Evolutionary conservation across 164 flowering plant species (phyloP), one percentile per base, ranked within the genome.

Genomic region (Tetrastigma voinierianum): DNA sequence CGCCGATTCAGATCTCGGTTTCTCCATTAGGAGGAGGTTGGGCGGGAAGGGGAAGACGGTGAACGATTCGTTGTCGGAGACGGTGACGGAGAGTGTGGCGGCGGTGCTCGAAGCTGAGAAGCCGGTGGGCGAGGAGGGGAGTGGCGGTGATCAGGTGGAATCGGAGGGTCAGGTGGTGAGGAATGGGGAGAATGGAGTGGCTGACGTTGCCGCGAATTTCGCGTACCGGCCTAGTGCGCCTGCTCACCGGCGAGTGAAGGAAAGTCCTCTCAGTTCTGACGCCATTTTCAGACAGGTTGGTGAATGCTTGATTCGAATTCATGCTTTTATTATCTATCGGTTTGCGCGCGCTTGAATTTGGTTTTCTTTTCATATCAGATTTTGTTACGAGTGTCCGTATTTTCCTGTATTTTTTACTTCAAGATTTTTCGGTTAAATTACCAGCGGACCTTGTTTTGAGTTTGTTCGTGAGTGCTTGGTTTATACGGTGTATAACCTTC

Each of bases 181-280:
- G 11, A 64, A 56, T 16, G 73, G 64, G n/a, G 57, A 63, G 8
- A 71, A 46, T 19, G 15, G 2, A 19, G 2, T 11, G 64, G 13
- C 20, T n/a, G 66, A 18, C 25, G 61, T 46, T 65, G 66, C 81
- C 62, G n/a, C 72, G 24, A 85, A 72, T 51, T 86, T 64, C 47
- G 65, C 78, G 51, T 87, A 78, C 71, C 78, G 97, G 62, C 83
- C 96, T 10, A 82, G 92, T 3, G 73, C 76, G 64, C 96, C 97
- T 7, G 96, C 94, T 77, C 97, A 95, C 68, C 76, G 90, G 54
- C 78, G 75, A 51, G 74, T 79, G 18, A 85, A 73, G 74, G 98
- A 95, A 81, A 87, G 94, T 74, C 96, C 96, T 57, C 92, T 95
- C 15, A 95, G 97, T 68, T 95, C 97, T 17, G 90, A 82, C 65